These are phyloP conservation scores for Crucibulum laeve DNA, from an alignment of 768 basidiomycete species.

Conservation along the genomic window DNA sequence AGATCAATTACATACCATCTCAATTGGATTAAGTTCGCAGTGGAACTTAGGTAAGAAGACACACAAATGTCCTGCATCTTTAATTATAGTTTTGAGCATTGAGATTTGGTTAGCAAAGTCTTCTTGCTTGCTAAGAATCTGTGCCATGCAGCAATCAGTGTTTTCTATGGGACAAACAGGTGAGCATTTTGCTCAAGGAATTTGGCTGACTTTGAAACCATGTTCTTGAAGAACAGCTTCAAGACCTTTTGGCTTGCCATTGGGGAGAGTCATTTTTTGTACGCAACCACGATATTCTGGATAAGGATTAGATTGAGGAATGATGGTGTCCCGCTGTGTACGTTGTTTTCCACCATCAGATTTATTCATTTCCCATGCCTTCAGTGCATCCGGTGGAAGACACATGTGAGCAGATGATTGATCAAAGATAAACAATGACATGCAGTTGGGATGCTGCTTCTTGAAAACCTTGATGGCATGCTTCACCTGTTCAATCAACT, in stretches of 20 bases:
- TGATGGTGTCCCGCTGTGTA: conserved; percentile 27
- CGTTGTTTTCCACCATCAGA: conserved; percentile 32
- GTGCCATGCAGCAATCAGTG: conserved; percentile 25
- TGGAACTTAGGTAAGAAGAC: no score
- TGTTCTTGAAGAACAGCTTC: conserved; percentile 1
- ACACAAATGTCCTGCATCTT: no score
- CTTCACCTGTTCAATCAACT: conserved; percentile 27
- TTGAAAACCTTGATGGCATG: conserved; percentile 31
- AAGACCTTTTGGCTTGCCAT: conserved; percentile 16
- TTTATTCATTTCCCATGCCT: conserved; percentile 39
- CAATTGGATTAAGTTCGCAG: no score
- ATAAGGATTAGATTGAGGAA: conserved; percentile 30
- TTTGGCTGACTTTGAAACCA: background rate
- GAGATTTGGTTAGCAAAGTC: conserved; percentile 31
- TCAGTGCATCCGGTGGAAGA: conserved; percentile 31
- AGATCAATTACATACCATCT: no score
- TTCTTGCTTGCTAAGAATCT: conserved; percentile 29
- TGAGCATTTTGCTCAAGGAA: conserved; percentile 6
- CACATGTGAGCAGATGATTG: conserved; percentile 37
- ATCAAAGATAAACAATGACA: conserved; percentile 34
- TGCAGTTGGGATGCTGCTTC: conserved; percentile 22
- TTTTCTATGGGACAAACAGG: conserved; percentile 5
- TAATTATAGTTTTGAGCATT: no score
- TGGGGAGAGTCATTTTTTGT: conserved; percentile 29
- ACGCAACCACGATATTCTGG: conserved; percentile 15